Evolutionary conservation across 352 stramenopile genomes (phyloP), one percentile per base, ranked within the genome.

Genomic region (Phytophthora sansomeana): DNA sequence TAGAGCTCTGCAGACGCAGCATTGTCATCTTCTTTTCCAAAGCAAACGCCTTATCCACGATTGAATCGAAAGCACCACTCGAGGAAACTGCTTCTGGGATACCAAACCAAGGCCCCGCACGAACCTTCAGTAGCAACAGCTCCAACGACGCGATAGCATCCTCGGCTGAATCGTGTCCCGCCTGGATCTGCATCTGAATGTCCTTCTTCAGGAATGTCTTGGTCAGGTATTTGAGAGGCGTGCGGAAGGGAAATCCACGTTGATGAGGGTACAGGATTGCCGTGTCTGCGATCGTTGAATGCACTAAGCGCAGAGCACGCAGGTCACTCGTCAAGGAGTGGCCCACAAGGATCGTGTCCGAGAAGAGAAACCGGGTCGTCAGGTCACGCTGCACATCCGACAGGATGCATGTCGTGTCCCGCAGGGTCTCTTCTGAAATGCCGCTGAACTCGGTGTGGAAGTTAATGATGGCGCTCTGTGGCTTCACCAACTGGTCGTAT

Each of bases 361-460:
- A 55, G 52, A 88, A 91, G 5, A 95, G 47, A 28, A 93, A 87
- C 21, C 74, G 65, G 13, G 69, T 69, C 0, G 81, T 56, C 32
- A 97, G 51, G 38, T 86, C 74, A 0, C 69, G 67, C 58, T 96
- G 88, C 21, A 95, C 88, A 47, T 97, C 86, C 9, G 77, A 78
- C 17, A 96, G 38, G 9, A 83, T 90, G 38, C 65, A 67, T 6
- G 73, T 89, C 14, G 84, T 90, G 11, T 78, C 60, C 11, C 68
- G 54, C 32, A 96, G 62, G n/a, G 78, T 86, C 63, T 95, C 82
- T 29, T 77, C 74, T 5, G 87, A 95, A 51, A 97, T 96, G n/a
- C 90, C 90, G 55, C 87, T 96, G 69, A 90, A 96, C 75, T 92
- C 74, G 8, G 90, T 97, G 73, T 94, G 81, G 72, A 96, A 97